These are phyloP conservation scores for Avena insularis DNA, from an alignment of 176 grass and related monocot species.

Conservation along the genomic window DNA sequence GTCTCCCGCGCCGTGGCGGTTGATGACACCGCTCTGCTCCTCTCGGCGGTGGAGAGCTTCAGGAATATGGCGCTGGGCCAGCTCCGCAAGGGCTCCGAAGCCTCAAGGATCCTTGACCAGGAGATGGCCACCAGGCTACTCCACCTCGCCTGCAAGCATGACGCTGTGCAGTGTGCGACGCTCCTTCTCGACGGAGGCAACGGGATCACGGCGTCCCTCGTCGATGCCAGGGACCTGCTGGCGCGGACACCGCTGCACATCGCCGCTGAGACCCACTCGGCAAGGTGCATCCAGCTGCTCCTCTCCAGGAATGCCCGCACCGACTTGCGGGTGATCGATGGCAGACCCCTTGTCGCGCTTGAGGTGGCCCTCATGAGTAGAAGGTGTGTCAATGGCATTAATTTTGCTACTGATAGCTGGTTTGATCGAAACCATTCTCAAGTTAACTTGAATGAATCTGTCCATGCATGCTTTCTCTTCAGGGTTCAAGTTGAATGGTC, in stretches of 20 bases:
- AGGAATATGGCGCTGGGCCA: slow-evolving; percentile 46
- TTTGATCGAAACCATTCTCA: neutral
- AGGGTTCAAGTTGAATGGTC: slow-evolving; percentile 64
- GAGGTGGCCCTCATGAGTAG: slow-evolving; percentile 56
- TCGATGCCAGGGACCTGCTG: slow-evolving; percentile 56
- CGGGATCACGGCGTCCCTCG: slow-evolving; percentile 29
- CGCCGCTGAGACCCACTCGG: slow-evolving; percentile 59
- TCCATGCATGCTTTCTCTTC: neutral
- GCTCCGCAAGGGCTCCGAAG: slow-evolving; percentile 52
- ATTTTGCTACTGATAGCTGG: neutral
- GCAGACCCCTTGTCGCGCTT: slow-evolving; percentile 50
- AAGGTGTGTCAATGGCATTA: slow-evolving; percentile 33
- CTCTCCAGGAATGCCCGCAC: slow-evolving; percentile 56
- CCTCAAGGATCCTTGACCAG: slow-evolving; percentile 49
- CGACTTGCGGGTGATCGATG: slow-evolving; percentile 51
- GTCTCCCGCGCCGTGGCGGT: slow-evolving; percentile 45
- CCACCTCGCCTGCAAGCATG: slow-evolving; percentile 65
- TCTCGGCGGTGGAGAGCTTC: slow-evolving; percentile 42
- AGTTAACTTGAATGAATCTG: slow-evolving; percentile 8
- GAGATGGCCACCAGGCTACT: slow-evolving; percentile 58
- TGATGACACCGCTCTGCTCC: slow-evolving; percentile 47
- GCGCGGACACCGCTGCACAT: slow-evolving; percentile 60
- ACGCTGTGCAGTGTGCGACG: slow-evolving; percentile 60
- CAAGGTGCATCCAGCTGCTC: slow-evolving; percentile 58
- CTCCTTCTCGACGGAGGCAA: slow-evolving; percentile 51